phyloP scores from a whole-genome alignment of 768 basidiomycete genomes.

The Megacollybia marginata region DNA sequence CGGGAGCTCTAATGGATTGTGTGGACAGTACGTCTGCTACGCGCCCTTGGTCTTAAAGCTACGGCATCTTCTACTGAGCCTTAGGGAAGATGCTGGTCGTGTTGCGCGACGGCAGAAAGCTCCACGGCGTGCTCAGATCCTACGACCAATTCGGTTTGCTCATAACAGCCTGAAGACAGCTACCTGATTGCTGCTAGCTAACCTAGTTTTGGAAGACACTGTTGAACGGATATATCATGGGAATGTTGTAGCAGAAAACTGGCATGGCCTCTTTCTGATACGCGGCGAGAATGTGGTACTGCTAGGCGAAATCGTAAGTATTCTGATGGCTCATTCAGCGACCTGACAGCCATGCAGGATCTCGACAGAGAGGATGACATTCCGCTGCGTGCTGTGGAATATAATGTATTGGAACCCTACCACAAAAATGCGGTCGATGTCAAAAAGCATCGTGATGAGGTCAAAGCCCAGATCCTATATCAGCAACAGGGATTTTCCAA shows the following conservation, averaged over 20 bases:
- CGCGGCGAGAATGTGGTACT: conserved; percentile 98
- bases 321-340: conserved; percentile 4
- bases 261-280: conserved; percentile 87
- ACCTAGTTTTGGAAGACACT: conserved; percentile 94
- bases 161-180: background rate
- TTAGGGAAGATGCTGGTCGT: conserved; percentile 98
- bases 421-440: conserved; percentile 66
- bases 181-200: conserved; percentile 48
- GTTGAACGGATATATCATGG: conserved; percentile 92
- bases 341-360: conserved; percentile 48
- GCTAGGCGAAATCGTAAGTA: conserved; percentile 89
- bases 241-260: conserved; percentile 80
- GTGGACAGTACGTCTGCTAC: conserved; percentile 97
- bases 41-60: conserved; percentile 31
- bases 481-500: conserved; percentile 87
- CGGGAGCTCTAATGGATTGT: conserved; percentile 96
- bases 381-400: conserved; percentile 69
- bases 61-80: conserved; percentile 15
- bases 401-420: conserved; percentile 58
- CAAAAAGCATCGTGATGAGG: conserved; percentile 77
- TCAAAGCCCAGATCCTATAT: conserved; percentile 75
- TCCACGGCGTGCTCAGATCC: conserved; percentile 91
- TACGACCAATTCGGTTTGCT: conserved; percentile 94
- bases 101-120: conserved; percentile 91
- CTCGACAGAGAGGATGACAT: conserved; percentile 89